Percentiles rank a stretch among this genome's conserved stretches.
Evolutionary conservation across 2,329 filamentous ascomycete species (phyloP).

Genomic region (Aspergillus piperis): DNA sequence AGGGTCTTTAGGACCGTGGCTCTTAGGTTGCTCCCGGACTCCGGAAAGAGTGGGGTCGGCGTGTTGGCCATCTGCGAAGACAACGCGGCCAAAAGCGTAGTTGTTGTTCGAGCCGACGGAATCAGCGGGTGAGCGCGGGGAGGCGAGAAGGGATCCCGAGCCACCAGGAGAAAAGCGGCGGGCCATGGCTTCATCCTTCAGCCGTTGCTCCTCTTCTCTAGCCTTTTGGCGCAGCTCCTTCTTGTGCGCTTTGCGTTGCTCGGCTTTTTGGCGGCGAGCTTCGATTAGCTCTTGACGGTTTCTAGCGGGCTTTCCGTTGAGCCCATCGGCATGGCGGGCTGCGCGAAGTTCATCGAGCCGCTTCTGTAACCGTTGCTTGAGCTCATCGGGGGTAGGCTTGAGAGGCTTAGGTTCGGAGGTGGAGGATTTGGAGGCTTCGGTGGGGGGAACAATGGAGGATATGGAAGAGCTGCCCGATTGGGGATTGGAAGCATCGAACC

Average conservation of each 20-base stretch:
- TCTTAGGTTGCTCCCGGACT: conserved; percentile 68
- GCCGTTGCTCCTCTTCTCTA: conserved; percentile 74
- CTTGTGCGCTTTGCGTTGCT: conserved; percentile 82
- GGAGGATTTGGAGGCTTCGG: conserved; percentile 29
- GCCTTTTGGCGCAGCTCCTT: conserved; percentile 77
- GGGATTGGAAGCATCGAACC: conserved; percentile 54
- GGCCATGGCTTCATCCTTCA: conserved; percentile 59
- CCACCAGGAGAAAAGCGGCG: conserved; percentile 58
- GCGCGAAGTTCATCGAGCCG: conserved; percentile 83
- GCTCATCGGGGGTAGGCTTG: conserved; percentile 70
- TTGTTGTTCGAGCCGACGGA: conserved; percentile 56
- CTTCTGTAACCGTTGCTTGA: conserved; percentile 76
- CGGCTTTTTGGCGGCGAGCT: conserved; percentile 80
- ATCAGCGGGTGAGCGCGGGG: conserved; percentile 53
- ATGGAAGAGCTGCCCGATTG: conserved; percentile 65
- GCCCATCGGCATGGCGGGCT: conserved; percentile 81
- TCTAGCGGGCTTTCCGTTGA: conserved; percentile 76
- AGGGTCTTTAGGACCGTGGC: conserved; percentile 80
- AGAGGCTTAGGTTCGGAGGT: conserved; percentile 57
- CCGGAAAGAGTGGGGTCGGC: conserved; percentile 69
- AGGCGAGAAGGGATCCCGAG: conserved; percentile 59
- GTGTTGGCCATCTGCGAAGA: conserved; percentile 81
- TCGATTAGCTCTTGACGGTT: conserved; percentile 93
- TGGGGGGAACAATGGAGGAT: conserved; percentile 62
- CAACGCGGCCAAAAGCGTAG: conserved; percentile 89